These are phyloP conservation scores for Chlorencoelia australis DNA, from an alignment of 2,329 filamentous ascomycete genomes.

Conservation along the genomic window DNA sequence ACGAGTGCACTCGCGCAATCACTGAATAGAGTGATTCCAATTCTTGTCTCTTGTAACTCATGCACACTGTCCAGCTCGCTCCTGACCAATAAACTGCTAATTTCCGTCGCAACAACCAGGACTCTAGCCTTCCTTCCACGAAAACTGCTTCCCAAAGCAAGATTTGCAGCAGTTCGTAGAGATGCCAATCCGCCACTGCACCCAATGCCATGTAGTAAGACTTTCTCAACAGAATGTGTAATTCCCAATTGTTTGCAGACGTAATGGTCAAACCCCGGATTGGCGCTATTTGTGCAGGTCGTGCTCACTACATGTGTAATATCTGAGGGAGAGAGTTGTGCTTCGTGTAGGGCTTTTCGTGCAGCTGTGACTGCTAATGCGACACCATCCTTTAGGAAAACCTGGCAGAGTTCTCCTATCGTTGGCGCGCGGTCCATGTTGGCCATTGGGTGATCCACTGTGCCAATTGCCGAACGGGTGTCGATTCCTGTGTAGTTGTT, in stretches of 20 bases:
- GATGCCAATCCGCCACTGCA: conserved; percentile 55
- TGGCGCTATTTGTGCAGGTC: conserved; percentile 60
- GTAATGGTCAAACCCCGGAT: conserved; percentile 58
- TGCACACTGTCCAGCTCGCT: conserved; percentile 56
- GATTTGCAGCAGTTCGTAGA: conserved; percentile 53
- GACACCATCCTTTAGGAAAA: conserved; percentile 48
- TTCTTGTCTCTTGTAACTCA: conserved; percentile 48
- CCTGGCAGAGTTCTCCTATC: conserved; percentile 43
- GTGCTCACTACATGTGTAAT: conserved; percentile 60
- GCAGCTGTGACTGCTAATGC: conserved; percentile 46
- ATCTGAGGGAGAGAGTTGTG: conserved; percentile 37
- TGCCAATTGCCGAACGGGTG: conserved; percentile 50
- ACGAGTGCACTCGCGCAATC: conserved; percentile 60
- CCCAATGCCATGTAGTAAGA: conserved; percentile 55
- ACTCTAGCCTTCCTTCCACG: conserved; percentile 50
- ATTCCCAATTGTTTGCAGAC: conserved; percentile 50
- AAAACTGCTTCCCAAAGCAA: conserved; percentile 53
- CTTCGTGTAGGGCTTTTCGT: conserved; percentile 45
- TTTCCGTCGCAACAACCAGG: conserved; percentile 54
- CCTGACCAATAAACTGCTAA: conserved; percentile 50
- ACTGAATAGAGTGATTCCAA: conserved; percentile 57
- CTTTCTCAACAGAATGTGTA: conserved; percentile 49
- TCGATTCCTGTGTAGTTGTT: conserved; percentile 58
- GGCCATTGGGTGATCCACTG: conserved; percentile 48
- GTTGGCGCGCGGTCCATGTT: conserved; percentile 45